These are phyloP conservation scores for Lycium ferocissimum DNA, from an alignment of 257 asterid species.

Conservation along the genomic window DNA sequence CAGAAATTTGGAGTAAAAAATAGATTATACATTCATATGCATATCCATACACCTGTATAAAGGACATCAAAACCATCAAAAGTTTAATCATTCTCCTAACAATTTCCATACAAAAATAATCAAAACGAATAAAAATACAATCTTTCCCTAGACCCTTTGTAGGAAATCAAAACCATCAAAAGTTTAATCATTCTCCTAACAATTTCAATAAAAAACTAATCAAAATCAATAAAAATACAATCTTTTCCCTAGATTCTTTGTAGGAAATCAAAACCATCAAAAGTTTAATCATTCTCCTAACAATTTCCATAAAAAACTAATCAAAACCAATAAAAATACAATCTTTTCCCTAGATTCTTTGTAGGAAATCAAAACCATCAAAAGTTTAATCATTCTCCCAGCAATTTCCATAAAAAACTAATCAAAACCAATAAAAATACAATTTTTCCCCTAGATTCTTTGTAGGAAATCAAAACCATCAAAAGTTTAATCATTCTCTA, in stretches of 20 bases:
- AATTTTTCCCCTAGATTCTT: no score
- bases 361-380: constrained; percentile 5
- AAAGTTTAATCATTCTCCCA: background rate
- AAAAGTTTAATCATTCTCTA: no score
- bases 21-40: no score
- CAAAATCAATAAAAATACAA: background rate
- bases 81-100: background rate
- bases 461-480: no score
- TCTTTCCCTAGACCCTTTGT: background rate
- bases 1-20: no score
- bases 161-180: constrained; percentile 2
- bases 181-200: background rate
- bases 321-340: background rate
- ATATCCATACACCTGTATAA: no score
- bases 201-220: background rate
- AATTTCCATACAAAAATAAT: background rate
- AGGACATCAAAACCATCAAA: background rate
- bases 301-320: background rate
- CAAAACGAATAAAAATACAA: background rate
- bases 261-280: background rate
- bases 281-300: background rate
- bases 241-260: background rate
- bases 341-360: background rate
- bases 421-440: background rate
- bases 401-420: background rate